Conservation (phyloP, 305 asterid genomes). For the Solanum hybrid region DNA sequence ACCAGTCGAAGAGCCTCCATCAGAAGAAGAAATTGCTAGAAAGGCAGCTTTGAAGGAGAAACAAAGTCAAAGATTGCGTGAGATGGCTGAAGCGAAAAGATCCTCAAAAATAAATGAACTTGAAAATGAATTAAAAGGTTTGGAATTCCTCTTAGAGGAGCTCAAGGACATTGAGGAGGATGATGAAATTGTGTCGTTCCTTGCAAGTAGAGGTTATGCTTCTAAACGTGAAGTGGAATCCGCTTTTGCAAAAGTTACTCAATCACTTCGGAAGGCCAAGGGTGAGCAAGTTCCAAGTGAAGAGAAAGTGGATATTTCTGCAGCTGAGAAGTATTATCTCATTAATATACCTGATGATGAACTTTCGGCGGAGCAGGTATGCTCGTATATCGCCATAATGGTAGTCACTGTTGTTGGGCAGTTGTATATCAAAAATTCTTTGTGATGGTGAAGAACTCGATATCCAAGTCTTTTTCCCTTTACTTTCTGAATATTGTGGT, state of each 20-base stretch:
- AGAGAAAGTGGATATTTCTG: constrained; percentile 58
- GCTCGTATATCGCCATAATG: neutral
- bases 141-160: constrained; percentile 65
- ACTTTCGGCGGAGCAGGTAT: constrained; percentile 87
- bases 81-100: constrained; percentile 98
- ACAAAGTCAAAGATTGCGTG: constrained; percentile 96
- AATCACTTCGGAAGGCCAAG: constrained; percentile 83
- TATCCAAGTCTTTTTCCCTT: neutral
- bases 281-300: constrained; percentile 74
- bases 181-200: constrained; percentile 45
- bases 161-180: constrained; percentile 54
- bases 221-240: constrained; percentile 75
- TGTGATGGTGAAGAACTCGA: neutral
- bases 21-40: constrained; percentile 97
- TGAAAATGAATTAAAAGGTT: constrained; percentile 73
- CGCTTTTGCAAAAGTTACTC: constrained; percentile 56
- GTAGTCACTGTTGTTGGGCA: neutral
- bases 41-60: constrained; percentile 95
- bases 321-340: constrained; percentile 64
- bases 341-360: constrained; percentile 64
- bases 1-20: constrained; percentile 82
- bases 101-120: constrained; percentile 77
- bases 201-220: constrained; percentile 43
- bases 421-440: neutral
- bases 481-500: neutral